These are phyloP conservation scores for Boletus coccyginus DNA, from an alignment of 768 basidiomycete genomes.

Conservation along the genomic window DNA sequence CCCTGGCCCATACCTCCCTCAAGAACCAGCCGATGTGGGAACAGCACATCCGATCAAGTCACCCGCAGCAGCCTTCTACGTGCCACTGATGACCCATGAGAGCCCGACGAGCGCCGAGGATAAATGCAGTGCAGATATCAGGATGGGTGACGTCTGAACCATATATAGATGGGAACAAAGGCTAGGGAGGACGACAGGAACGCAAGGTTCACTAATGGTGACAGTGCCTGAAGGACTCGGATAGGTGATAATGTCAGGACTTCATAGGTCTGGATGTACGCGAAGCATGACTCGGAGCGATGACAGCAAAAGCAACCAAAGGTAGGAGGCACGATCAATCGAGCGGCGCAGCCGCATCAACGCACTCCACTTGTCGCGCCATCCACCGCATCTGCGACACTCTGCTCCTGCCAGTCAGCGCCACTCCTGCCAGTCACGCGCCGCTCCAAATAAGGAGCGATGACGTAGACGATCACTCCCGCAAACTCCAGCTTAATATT, in stretches of 20 bases:
- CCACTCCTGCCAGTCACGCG: too few relatives aligned
- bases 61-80: slow-evolving; percentile 79
- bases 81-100: slow-evolving; percentile 79
- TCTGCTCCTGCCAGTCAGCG: too few relatives aligned
- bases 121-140: slow-evolving; percentile 93
- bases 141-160: slow-evolving; percentile 92
- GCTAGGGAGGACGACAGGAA: slow-evolving; percentile 92
- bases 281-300: slow-evolving; percentile 84
- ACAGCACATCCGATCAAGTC: slow-evolving; percentile 85
- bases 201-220: slow-evolving; percentile 86
- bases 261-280: slow-evolving; percentile 40
- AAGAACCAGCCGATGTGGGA: slow-evolving; percentile 82
- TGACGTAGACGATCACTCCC: too few relatives aligned
- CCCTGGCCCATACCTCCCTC: slow-evolving; percentile 83
- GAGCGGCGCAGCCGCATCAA: too few relatives aligned
- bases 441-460: too few relatives aligned
- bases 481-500: too few relatives aligned
- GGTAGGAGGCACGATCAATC: too few relatives aligned
- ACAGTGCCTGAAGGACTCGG: slow-evolving; percentile 52
- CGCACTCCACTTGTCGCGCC: too few relatives aligned
- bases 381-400: too few relatives aligned
- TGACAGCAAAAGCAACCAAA: slow-evolving; percentile 88
- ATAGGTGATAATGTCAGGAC: not conserved
- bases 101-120: slow-evolving; percentile 89
- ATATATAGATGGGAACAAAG: slow-evolving; percentile 95